These are phyloP conservation scores for Tulasnella sp. DNA, from an alignment of 768 basidiomycete species.

Conservation along the genomic window DNA sequence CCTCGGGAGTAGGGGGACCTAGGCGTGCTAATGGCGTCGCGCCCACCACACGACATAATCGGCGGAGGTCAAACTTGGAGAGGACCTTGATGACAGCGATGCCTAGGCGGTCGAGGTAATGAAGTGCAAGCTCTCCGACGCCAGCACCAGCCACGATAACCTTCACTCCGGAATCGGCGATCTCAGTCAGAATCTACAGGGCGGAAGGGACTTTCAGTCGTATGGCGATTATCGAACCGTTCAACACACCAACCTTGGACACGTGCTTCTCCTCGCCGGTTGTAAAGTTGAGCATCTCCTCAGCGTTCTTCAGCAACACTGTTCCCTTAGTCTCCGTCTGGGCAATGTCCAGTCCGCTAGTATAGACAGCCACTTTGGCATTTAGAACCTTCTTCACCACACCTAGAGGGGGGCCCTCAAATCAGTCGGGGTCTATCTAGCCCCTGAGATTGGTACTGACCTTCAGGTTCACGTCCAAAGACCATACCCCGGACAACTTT, in stretches of 20 bases:
- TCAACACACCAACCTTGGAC: constrained; percentile 50
- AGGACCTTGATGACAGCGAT: constrained; percentile 96
- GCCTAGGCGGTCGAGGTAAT: constrained; percentile 89
- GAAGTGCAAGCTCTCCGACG: constrained; percentile 91
- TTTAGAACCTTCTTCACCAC: constrained; percentile 71
- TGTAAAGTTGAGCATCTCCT: constrained; percentile 97
- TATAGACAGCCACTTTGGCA: constrained; percentile 94
- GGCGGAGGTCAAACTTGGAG: constrained; percentile 94
- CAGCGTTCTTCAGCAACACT: constrained; percentile 87
- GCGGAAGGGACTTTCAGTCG: neutral
- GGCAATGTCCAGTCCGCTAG: constrained; percentile 81
- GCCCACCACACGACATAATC: constrained; percentile 89
- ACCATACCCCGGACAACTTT: constrained; percentile 96
- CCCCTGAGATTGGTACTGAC: constrained; percentile 34
- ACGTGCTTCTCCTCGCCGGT: constrained; percentile 93
- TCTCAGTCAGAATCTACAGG: constrained; percentile 85
- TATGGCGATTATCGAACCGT: neutral
- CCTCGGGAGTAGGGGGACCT: constrained; percentile 92
- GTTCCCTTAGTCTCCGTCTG: constrained; percentile 99
- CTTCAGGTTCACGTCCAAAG: constrained; percentile 92
- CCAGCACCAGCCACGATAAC: constrained; percentile 88
- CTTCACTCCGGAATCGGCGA: constrained; percentile 90
- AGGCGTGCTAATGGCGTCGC: constrained; percentile 94
- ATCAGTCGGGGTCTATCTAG: neutral
- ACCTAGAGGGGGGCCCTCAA: constrained; percentile 38